Percentiles rank a stretch among this genome's conserved stretches.
These are phyloP conservation scores for Sphaceloma murrayae DNA, from an alignment of 2,329 filamentous ascomycete species.

Conservation along the genomic window DNA sequence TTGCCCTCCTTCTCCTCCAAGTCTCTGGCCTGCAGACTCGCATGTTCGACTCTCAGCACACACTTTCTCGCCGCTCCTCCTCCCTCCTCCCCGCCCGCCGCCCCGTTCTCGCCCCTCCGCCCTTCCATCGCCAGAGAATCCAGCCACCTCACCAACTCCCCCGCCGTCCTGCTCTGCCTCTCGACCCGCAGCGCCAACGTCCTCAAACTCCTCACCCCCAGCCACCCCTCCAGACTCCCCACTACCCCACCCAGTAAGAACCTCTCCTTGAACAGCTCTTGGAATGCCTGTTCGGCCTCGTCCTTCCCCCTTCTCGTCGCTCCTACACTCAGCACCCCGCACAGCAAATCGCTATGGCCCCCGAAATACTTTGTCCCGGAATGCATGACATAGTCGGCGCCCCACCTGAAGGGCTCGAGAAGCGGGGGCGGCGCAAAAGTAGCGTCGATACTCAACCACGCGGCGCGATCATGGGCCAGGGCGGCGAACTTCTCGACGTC, in stretches of 20 bases:
- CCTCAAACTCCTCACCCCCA: constrained; percentile 75
- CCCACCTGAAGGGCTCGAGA: constrained; percentile 72
- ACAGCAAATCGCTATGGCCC: constrained; percentile 88
- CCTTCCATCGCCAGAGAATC: constrained; percentile 37
- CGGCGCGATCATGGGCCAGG: constrained; percentile 62
- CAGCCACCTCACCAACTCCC: constrained; percentile 63
- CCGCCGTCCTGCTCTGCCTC: constrained; percentile 64
- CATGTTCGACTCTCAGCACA: constrained; percentile 60
- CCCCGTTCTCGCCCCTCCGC: constrained; percentile 21
- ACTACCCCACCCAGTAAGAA: constrained; percentile 73
- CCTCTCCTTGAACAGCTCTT: constrained; percentile 55
- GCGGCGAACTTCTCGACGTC: constrained; percentile 62
- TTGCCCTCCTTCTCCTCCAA: constrained; percentile 40
- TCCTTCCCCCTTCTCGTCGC: constrained; percentile 24
- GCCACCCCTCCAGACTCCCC: constrained; percentile 84
- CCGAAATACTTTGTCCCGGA: constrained; percentile 93
- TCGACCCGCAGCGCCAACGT: constrained; percentile 76
- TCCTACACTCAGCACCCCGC: constrained; percentile 65
- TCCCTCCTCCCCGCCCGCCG: constrained; percentile 30
- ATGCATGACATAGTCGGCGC: constrained; percentile 84
- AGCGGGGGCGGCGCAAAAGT: constrained; percentile 89
- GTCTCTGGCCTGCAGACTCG: constrained; percentile 57
- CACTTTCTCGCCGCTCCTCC: constrained; percentile 41
- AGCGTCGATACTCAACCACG: constrained; percentile 72
- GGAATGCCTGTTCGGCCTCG: constrained; percentile 45